Evolutionary conservation across 1,284 basidiomycete genomes (phyloP), one percentile per base, ranked within the genome.

Genomic region (Lignosus rhinocerotis): DNA sequence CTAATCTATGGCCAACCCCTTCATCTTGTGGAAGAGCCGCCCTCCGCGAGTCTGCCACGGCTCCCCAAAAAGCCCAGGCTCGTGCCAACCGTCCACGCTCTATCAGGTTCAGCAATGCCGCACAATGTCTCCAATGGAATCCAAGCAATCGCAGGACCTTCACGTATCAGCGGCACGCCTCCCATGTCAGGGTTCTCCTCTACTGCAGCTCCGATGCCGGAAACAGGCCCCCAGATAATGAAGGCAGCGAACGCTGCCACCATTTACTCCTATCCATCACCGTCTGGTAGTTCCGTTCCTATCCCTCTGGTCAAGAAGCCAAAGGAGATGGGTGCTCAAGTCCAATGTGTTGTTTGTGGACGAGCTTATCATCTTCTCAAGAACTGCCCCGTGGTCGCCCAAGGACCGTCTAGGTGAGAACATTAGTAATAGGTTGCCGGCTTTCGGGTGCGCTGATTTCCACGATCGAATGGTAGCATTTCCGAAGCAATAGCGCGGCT

Each of bases 1-100:
- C 70, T 89, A 31, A 80, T 90, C 55, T 74, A 72, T 43, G 84
- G 82, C 2, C 87, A 90, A 67, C 86, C 88, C 38, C 73, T 87
- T 8, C 78, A 80, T 62, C 78, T 83, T 16, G 72, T 87, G 12
- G 73, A 73, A n/a, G 72, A 72, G n/a, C 63, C 62, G 9, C 36
- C 57, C 48, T 58, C 36, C 25, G 39, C 43, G 49, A 48, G 33
- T 42, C 44, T n/a, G 33, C 34, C 49, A 34, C 51, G 31, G 6
- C 39, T 55, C 2, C 55, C 55, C 51, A 64, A 62, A 33, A 61
- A 59, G 31, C 61, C 57, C 8, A 66, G 64, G 58, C 19, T 42
- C 9, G 53, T 56, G 14, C 14, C 53, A 17, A 32, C 33, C 25
- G 49, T 30, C 14, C 53, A 41, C 11, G 31, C 50, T 38, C 42